A percentile compares a stretch with the other conserved stretches of the same genome.
These are phyloP conservation scores for Solanum pennellii DNA, from an alignment of 257 asterid species.

Conservation along the genomic window DNA sequence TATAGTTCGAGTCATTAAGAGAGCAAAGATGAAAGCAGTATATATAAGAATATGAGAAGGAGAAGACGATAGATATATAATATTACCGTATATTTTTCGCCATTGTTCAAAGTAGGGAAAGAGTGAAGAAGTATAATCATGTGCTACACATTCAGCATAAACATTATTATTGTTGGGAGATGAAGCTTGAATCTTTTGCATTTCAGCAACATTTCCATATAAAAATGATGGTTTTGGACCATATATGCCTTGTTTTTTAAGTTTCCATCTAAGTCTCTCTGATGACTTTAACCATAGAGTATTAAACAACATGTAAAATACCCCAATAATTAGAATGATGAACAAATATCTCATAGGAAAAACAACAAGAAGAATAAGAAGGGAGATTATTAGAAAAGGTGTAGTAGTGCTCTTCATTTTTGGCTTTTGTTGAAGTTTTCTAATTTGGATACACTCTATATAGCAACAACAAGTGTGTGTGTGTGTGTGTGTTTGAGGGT, in stretches of 20 bases:
- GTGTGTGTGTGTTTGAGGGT: background rate
- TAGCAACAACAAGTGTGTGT: background rate
- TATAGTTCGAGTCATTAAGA: background rate
- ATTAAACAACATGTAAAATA: background rate
- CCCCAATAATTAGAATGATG: background rate
- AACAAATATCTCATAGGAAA: background rate
- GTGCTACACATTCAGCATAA: slow-evolving; percentile 50
- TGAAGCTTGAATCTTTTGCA: slow-evolving; percentile 54
- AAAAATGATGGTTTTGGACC: slow-evolving; percentile 58
- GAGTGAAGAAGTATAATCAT: slow-evolving; percentile 70
- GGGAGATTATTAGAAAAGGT: slow-evolving; percentile 8
- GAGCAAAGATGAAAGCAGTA: no score
- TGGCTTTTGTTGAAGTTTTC: background rate
- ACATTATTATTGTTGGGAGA: slow-evolving; percentile 1
- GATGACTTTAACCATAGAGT: slow-evolving; percentile 27
- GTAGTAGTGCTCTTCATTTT: slow-evolving; percentile 24
- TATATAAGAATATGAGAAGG: background rate
- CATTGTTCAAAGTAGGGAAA: slow-evolving; percentile 83
- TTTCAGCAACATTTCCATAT: slow-evolving; percentile 60
- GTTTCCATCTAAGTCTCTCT: slow-evolving; percentile 30
- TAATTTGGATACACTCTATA: background rate
- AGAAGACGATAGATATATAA: background rate
- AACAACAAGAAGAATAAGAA: background rate
- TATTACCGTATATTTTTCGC: slow-evolving; percentile 66
- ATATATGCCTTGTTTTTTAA: slow-evolving; percentile 52